Conservation (phyloP, 345 rosid species). For the Chamaenerion angustifolium region DNA sequence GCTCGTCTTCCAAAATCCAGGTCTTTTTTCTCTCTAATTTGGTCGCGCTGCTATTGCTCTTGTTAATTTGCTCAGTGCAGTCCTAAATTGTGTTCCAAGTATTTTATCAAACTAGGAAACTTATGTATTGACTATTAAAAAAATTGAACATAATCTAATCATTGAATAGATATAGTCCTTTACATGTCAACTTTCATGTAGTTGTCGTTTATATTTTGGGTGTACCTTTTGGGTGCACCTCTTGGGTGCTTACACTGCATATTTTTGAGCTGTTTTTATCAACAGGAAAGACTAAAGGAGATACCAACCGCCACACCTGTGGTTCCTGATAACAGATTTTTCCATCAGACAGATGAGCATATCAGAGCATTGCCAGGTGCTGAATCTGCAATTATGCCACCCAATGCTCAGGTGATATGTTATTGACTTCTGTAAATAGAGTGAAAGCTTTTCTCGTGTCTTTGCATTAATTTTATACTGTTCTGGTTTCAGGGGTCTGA, state of each 20-base stretch:
- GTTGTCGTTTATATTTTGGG: neutral
- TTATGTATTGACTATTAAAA: too few species aligned
- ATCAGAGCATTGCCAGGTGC: slow-evolving; percentile 68
- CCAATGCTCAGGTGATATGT: slow-evolving; percentile 47
- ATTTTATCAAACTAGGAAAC: neutral
- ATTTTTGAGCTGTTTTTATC: slow-evolving; percentile 1
- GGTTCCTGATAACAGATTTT: slow-evolving; percentile 32
- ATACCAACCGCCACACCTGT: slow-evolving; percentile 45
- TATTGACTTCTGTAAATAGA: neutral
- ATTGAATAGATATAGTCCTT: too few species aligned
- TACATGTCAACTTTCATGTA: neutral
- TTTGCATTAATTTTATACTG: neutral
- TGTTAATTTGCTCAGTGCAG: neutral
- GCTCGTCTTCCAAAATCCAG: slow-evolving; percentile 91
- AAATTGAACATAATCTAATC: too few species aligned
- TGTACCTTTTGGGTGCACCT: neutral
- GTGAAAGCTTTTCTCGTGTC: neutral
- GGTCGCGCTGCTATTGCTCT: neutral
- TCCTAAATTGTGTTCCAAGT: neutral
- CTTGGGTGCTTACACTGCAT: neutral
- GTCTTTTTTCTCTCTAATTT: slow-evolving; percentile 15
- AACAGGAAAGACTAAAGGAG: slow-evolving; percentile 80
- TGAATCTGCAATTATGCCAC: slow-evolving; percentile 46
- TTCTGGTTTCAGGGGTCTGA: slow-evolving; percentile 45
- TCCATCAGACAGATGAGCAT: slow-evolving; percentile 28